phyloP scores from a whole-genome alignment of 2,329 filamentous ascomycete species.

The Pestalotiopsis sp. region DNA sequence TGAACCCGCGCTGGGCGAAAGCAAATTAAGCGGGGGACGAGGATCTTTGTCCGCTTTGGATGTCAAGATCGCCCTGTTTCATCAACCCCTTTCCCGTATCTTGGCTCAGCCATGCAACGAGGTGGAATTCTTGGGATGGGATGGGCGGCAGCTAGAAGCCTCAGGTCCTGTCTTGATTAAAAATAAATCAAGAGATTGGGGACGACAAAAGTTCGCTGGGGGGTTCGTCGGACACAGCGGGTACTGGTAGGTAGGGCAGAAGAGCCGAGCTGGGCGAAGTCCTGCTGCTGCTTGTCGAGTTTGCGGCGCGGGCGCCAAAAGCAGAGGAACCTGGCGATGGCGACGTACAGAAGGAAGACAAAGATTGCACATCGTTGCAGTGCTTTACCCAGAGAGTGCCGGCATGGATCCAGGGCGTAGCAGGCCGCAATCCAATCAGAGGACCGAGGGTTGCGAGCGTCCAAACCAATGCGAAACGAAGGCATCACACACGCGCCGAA shows the following conservation, averaged over 20 bases:
- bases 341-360: not conserved
- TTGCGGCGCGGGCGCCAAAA: constrained; percentile 4
- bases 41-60: constrained; percentile 7
- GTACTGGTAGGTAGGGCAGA: constrained; percentile 1
- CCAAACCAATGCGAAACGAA: constrained; percentile 10
- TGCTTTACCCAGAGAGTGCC: not conserved
- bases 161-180: not conserved
- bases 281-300: not conserved
- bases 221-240: not conserved
- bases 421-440: constrained; percentile 6
- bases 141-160: not conserved
- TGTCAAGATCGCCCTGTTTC: constrained; percentile 12
- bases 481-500: not conserved
- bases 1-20: not conserved
- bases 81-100: constrained; percentile 11
- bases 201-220: not conserved
- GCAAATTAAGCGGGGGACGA: constrained; percentile 4
- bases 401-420: not conserved
- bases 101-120: constrained; percentile 11
- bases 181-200: not conserved
- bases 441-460: not conserved
- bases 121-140: not conserved
- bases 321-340: not conserved
- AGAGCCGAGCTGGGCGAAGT: constrained; percentile 1
- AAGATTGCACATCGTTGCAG: not conserved